A percentile compares a stretch with the other conserved stretches of the same genome.
These are phyloP conservation scores for Lasiosphaeriaceae sp. DNA, from an alignment of 495 filamentous ascomycete species.

Conservation along the genomic window DNA sequence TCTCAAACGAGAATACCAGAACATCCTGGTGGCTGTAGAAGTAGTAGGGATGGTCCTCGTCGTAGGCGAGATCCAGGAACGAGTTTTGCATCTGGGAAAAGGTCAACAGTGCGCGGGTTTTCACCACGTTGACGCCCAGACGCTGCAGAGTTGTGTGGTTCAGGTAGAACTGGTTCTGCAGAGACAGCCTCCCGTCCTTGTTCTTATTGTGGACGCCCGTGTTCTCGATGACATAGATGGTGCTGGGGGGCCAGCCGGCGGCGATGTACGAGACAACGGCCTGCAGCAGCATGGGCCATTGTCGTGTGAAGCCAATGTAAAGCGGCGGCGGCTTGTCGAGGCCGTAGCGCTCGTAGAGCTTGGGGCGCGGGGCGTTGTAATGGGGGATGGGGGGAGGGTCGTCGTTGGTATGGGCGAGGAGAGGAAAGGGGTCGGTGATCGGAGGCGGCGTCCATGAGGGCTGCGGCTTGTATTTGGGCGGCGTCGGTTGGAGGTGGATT, in stretches of 20 bases:
- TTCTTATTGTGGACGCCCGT: conserved; percentile 57
- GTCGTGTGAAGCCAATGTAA: conserved; percentile 57
- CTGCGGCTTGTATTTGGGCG: conserved; percentile 33
- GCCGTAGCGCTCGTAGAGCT: conserved; percentile 29
- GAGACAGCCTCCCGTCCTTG: conserved; percentile 41
- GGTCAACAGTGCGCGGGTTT: conserved; percentile 52
- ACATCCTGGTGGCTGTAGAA: conserved; percentile 59
- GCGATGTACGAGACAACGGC: conserved; percentile 54
- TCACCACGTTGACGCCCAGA: conserved; percentile 53
- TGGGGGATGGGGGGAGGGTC: conserved; percentile 40
- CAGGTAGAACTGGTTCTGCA: conserved; percentile 59
- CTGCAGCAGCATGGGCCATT: conserved; percentile 55
- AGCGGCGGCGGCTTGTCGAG: conserved; percentile 44
- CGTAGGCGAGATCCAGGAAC: conserved; percentile 50
- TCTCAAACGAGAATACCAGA: conserved; percentile 49
- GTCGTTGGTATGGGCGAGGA: conserved; percentile 32
- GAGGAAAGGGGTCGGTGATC: conserved; percentile 33
- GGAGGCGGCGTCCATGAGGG: conserved; percentile 28
- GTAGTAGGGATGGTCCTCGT: conserved; percentile 53
- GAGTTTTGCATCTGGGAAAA: conserved; percentile 64
- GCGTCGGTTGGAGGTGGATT: conserved; percentile 19
- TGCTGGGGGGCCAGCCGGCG: conserved; percentile 55
- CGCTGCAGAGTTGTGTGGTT: conserved; percentile 47
- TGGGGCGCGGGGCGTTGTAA: conserved; percentile 35
- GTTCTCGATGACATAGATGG: conserved; percentile 61